Percentiles rank a stretch among this genome's conserved stretches.
Conservation (phyloP, 306 rosid genomes). For the Datisca glomerata region DNA sequence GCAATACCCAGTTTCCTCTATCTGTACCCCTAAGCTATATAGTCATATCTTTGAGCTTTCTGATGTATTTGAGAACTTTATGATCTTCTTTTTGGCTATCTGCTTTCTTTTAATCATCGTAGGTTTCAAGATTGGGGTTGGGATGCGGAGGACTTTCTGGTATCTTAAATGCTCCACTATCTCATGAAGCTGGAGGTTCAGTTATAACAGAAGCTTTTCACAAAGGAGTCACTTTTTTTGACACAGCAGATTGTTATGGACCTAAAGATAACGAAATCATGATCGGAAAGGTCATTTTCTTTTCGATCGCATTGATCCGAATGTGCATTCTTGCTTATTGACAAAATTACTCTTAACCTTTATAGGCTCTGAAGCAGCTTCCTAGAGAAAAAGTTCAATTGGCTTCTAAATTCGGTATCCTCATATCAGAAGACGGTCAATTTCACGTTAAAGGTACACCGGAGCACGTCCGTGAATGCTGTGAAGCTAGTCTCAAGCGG, state of each 20-base stretch:
- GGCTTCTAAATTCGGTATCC: constrained; percentile 61
- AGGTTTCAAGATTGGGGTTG: constrained; percentile 82
- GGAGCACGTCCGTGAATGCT: constrained; percentile 66
- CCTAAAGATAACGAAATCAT: constrained; percentile 50
- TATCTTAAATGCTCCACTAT: constrained; percentile 42
- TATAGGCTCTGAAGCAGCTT: constrained; percentile 56
- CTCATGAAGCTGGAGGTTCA: constrained; percentile 53
- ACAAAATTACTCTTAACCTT: background rate
- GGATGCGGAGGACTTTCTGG: constrained; percentile 78
- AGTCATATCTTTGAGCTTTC: too few relatives aligned
- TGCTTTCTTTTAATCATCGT: constrained; percentile 7
- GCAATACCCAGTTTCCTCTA: background rate
- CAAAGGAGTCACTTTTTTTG: constrained; percentile 60
- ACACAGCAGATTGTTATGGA: constrained; percentile 59
- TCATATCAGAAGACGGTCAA: constrained; percentile 11
- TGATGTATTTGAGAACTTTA: background rate
- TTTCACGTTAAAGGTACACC: constrained; percentile 52
- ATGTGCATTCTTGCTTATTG: too few relatives aligned
- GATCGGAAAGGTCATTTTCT: constrained; percentile 48
- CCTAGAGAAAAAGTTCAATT: constrained; percentile 54
- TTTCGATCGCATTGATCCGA: background rate
- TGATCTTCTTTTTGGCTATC: background rate
- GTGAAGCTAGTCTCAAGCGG: constrained; percentile 64
- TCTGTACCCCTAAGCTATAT: too few relatives aligned
- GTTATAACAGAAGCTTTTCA: constrained; percentile 53